phyloP scores from a whole-genome alignment of 805 yeast species.

The Candida nanaspora region DNA sequence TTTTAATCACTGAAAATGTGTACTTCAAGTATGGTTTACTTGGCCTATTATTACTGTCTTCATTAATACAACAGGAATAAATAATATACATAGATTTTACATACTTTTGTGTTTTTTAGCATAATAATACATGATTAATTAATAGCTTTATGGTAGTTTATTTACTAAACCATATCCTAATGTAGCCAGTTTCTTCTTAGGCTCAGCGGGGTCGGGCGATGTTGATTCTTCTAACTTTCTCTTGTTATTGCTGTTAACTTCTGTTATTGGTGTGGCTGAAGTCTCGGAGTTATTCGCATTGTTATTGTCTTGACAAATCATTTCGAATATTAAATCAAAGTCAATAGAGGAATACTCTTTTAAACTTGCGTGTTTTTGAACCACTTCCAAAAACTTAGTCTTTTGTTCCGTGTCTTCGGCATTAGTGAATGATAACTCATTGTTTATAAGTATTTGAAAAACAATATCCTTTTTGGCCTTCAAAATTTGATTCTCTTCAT shows the following conservation, averaged over 20 bases:
- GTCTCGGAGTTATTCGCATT: slow-evolving; percentile 2
- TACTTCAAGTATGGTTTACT: slow-evolving; percentile 75
- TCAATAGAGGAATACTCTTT: slow-evolving; percentile 6
- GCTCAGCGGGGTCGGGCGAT: background rate
- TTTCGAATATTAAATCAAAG: slow-evolving; percentile 10
- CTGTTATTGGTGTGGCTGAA: background rate
- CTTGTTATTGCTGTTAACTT: background rate
- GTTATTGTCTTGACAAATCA: slow-evolving; percentile 10
- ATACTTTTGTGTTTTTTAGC: background rate
- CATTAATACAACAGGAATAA: slow-evolving; percentile 54
- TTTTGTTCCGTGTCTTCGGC: background rate
- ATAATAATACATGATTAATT: background rate
- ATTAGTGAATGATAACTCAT: background rate
- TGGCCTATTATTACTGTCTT: slow-evolving; percentile 65
- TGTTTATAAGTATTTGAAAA: slow-evolving; percentile 36
- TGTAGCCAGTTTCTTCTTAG: slow-evolving; percentile 15
- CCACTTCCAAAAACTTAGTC: background rate
- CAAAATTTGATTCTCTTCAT: slow-evolving; percentile 48
- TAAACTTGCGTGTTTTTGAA: background rate
- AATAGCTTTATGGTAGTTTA: background rate
- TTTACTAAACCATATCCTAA: slow-evolving; percentile 19
- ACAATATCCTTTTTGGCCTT: slow-evolving; percentile 55
- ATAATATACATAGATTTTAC: no score
- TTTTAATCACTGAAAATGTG: slow-evolving; percentile 80
- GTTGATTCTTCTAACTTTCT: slow-evolving; percentile 5